Base-by-base conservation (phyloP, 768 basidiomycete genomes). In the Kwoniella europaea region DNA sequence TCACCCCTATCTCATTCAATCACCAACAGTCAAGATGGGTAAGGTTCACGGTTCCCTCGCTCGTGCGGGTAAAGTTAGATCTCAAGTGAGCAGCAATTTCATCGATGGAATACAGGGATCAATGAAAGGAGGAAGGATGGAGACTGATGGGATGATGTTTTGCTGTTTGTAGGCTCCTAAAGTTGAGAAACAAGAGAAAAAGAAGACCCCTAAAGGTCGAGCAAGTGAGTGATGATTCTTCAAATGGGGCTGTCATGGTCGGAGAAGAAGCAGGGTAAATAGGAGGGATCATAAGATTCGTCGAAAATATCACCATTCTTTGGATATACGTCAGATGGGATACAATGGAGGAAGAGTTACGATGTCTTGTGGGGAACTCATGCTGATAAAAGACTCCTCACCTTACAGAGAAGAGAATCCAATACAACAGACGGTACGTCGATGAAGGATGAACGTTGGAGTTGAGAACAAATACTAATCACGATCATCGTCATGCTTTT, bases 21-120 rank as follows among this genome's bases (percentile, higher is more conserved):
- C 53, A 69, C 59, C 20, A 42, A 43, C 13, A 75, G 66, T 53
- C 82, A 83, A 69, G 63, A 83, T 83, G 82, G 82, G 82, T 76
- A 83, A 83, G 79, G 94, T 96, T 87, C 94, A 98, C 91, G 94
- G 94, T 85, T 98, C 94, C 85, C 94, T 96, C 87, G 94, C 94
- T 87, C 94, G 94, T 88, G 94, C 94, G 85, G 95, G 95, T 85
- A 98, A 98, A 90, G 96, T 98, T 88, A 97, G 94, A 87, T 93
- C 92, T 79, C 93, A 95, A 64, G 79, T 80, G 74, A 68, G 79
- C 71, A 55, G 61, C 35, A 44, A 2, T 50, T 54, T 35, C 22
- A 70, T 58, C 41, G 42, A 50, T 18, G 9, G 62, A 64, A 46
- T 27, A 66, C 10, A 57, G 4, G 54, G 20, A 20, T 15, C 13